A percentile compares a stretch with the other conserved stretches of the same genome.
These are phyloP conservation scores for Claviceps arundinis DNA, from an alignment of 2,329 filamentous ascomycete species.

Conservation along the genomic window DNA sequence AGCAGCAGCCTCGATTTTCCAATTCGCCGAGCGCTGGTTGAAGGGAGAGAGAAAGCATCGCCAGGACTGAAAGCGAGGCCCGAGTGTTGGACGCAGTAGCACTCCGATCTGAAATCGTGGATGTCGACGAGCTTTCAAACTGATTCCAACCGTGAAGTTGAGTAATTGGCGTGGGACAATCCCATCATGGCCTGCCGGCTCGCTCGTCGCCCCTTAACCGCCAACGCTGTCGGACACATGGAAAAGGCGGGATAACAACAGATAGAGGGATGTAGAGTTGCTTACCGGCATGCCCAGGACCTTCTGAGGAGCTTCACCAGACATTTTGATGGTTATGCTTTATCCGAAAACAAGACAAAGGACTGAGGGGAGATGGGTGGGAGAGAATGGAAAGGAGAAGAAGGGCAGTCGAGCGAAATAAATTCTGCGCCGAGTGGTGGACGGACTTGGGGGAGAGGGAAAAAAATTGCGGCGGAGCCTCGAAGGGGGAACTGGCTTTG, in stretches of 20 bases:
- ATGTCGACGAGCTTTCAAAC: not conserved
- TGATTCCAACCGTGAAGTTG: slow-evolving; percentile 10
- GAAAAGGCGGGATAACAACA: slow-evolving; percentile 1
- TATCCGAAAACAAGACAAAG: slow-evolving; percentile 34
- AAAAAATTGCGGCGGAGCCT: slow-evolving; percentile 40
- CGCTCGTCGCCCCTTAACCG: slow-evolving; percentile 10
- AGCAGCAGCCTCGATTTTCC: slow-evolving; percentile 6
- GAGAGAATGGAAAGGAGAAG: slow-evolving; percentile 28
- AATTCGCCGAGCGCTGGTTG: not conserved
- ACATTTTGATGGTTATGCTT: slow-evolving; percentile 36
- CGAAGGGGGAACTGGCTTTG: slow-evolving; percentile 29
- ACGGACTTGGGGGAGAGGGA: slow-evolving; percentile 29
- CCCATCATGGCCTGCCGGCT: not conserved
- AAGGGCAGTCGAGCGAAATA: slow-evolving; percentile 27
- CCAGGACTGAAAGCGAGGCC: not conserved
- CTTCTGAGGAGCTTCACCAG: slow-evolving; percentile 39
- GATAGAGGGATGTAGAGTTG: slow-evolving; percentile 10
- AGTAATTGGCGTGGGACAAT: slow-evolving; percentile 4
- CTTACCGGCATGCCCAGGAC: slow-evolving; percentile 58
- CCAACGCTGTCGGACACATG: slow-evolving; percentile 17
- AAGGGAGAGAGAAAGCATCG: not conserved
- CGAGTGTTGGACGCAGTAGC: not conserved
- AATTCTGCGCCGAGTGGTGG: slow-evolving; percentile 32
- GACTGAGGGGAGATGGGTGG: slow-evolving; percentile 48
- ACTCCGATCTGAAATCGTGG: not conserved